These are phyloP conservation scores for Ogataea parapolymorpha DNA, from an alignment of 805 yeast species.

Conservation along the genomic window DNA sequence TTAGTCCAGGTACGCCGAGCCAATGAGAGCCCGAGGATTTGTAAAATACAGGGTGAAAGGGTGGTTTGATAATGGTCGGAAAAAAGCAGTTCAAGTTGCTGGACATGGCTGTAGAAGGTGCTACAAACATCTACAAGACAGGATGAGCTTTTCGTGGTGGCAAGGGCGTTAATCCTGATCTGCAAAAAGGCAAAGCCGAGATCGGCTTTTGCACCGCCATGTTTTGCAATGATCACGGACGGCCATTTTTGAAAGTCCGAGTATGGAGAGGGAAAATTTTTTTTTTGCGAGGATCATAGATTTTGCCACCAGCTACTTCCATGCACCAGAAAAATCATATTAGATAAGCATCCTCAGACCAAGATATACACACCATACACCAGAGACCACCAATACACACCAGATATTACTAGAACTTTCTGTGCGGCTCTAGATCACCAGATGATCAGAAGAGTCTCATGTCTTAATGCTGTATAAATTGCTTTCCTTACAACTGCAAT, in stretches of 20 bases:
- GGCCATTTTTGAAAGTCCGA: slow-evolving; percentile 2
- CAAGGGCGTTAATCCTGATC: background rate
- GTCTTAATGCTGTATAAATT: background rate
- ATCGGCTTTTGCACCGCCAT: slow-evolving; percentile 3
- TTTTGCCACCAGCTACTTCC: background rate
- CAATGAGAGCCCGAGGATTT: slow-evolving; percentile 16
- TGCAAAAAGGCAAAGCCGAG: slow-evolving; percentile 3
- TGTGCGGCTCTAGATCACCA: slow-evolving; percentile 4
- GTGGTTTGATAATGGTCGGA: background rate
- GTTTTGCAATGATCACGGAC: slow-evolving; percentile 2
- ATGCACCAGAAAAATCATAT: background rate
- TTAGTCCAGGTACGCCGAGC: slow-evolving; percentile 9
- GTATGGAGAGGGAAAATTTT: background rate
- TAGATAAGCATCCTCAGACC: background rate
- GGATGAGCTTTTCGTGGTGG: background rate
- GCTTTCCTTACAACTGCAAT: background rate
- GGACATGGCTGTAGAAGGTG: background rate
- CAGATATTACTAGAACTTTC: slow-evolving; percentile 6
- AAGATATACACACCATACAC: background rate
- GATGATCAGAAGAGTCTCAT: too few species aligned
- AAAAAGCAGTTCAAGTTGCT: background rate
- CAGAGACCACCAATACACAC: background rate
- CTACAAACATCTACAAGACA: background rate
- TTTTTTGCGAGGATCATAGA: background rate
- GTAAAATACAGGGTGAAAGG: slow-evolving; percentile 7